A percentile compares a stretch with the other conserved stretches of the same genome.
These are phyloP conservation scores for Moniliella sp. DNA, from an alignment of 1,284 basidiomycete genomes.

Conservation along the genomic window DNA sequence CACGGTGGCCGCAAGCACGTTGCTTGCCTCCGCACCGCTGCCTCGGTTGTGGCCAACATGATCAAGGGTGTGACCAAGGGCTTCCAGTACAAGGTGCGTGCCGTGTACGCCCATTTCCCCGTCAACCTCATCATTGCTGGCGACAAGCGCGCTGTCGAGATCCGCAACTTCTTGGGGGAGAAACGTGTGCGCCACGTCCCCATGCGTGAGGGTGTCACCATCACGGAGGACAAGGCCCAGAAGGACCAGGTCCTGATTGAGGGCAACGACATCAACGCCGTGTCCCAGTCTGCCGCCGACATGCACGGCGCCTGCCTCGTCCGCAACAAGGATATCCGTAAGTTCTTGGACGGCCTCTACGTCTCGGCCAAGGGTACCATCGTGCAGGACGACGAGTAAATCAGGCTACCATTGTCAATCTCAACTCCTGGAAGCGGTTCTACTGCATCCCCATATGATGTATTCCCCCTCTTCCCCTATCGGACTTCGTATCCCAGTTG, in stretches of 20 bases:
- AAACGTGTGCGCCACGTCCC: constrained; percentile 69
- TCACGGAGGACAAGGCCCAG: constrained; percentile 73
- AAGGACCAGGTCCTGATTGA: constrained; percentile 48
- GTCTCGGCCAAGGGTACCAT: constrained; percentile 54
- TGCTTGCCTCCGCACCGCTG: constrained; percentile 87
- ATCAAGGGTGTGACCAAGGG: constrained; percentile 49
- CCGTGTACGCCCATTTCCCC: constrained; percentile 98
- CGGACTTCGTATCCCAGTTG: too few species aligned
- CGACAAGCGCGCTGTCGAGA: constrained; percentile 58
- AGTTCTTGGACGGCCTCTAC: constrained; percentile 49
- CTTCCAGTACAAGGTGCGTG: constrained; percentile 56
- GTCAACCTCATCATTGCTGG: constrained; percentile 95
- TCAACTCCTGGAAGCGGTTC: too few species aligned
- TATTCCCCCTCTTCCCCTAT: too few species aligned
- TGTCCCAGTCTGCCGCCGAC: constrained; percentile 31
- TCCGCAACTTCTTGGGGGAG: constrained; percentile 94
- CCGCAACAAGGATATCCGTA: constrained; percentile 39
- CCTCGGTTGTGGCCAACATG: constrained; percentile 87
- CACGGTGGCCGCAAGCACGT: constrained; percentile 95
- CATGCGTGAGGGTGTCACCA: constrained; percentile 72
- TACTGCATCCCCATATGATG: too few species aligned
- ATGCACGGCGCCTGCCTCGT: constrained; percentile 31
- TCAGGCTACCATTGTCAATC: too few species aligned
- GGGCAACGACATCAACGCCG: constrained; percentile 40
- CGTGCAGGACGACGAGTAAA: constrained; percentile 44